These are phyloP conservation scores for Leccinellum albellum DNA, from an alignment of 768 basidiomycete species.

Conservation along the genomic window DNA sequence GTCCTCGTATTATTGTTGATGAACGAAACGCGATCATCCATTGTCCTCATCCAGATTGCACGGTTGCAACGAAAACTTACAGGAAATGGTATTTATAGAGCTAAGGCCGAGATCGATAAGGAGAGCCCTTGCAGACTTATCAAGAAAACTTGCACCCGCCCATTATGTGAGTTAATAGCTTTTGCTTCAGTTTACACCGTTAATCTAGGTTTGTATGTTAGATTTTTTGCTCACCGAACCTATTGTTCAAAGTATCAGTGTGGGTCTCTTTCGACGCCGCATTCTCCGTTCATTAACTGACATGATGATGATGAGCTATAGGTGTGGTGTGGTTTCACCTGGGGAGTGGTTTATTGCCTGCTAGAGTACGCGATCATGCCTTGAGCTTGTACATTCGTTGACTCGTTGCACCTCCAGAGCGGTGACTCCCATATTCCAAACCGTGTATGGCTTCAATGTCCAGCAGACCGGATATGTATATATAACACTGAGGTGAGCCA, in stretches of 20 bases:
- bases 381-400: background rate
- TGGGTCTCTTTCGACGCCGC: slow-evolving; percentile 29
- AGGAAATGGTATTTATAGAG: slow-evolving; percentile 56
- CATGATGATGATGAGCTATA: slow-evolving; percentile 20
- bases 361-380: slow-evolving; percentile 41
- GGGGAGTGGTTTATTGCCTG: slow-evolving; percentile 71
- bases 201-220: slow-evolving; percentile 6
- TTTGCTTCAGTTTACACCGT: background rate
- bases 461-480: slow-evolving; percentile 59
- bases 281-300: background rate
- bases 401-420: slow-evolving; percentile 35
- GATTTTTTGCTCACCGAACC: slow-evolving; percentile 47
- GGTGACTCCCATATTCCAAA: slow-evolving; percentile 50
- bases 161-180: slow-evolving; percentile 50
- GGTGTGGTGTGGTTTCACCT: slow-evolving; percentile 67
- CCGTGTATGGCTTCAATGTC: slow-evolving; percentile 55
- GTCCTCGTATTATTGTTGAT: slow-evolving; percentile 51
- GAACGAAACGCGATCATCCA: slow-evolving; percentile 68
- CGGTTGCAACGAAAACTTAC: slow-evolving; percentile 59
- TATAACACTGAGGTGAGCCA: slow-evolving; percentile 45
- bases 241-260: slow-evolving; percentile 68
- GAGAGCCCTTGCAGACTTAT: slow-evolving; percentile 53
- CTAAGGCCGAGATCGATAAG: slow-evolving; percentile 60
- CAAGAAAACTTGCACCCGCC: slow-evolving; percentile 63
- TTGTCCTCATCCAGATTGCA: slow-evolving; percentile 68